Evolutionary conservation across 2,329 filamentous ascomycete species (phyloP), one percentile per base, ranked within the genome.

Genomic region (Fusarium oxysporum): DNA sequence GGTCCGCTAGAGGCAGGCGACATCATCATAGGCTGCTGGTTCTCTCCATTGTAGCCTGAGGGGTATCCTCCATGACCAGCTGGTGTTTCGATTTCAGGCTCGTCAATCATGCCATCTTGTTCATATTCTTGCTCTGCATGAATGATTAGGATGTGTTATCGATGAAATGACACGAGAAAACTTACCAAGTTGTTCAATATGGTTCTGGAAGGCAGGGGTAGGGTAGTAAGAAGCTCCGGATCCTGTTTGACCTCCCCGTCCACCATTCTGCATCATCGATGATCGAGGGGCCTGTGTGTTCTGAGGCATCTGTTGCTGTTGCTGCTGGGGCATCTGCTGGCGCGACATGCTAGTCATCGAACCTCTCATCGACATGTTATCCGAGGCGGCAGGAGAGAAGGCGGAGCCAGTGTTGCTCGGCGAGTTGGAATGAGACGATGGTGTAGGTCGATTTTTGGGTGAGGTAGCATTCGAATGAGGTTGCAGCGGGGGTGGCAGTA

Each of bases 141-240:
- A 82, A 84, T 81, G 87, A 89, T 93, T 86, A 92, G 88, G 85
- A 87, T 51, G 88, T 87, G 90, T 81, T 89, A 86, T 25, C 19
- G 85, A 88, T 87, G 85, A 87, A 87, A 79, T 78, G 78, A 82
- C 25, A 5, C 5, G 2, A 28, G 47, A 47, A 28, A 12, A 78
- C 95, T 93, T 94, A 93, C 96, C 96, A 82, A 98, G 90, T 87
- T 97, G 94, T 83, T 97, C 93, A 83, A 97, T 95, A 82, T 98
- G 96, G 82, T 93, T 96, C 80, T 97, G 94, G 84, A 97, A 98
- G 5, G 86, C 85, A 23, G 93, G 92, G 65, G 94, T 92, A 55
- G 93, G 91, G 80, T 97, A 98, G 83, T 92, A 97, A 59, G 87
- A 81, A 54, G 86, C 81, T 68, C 84, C 78, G 50, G 84, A 80